These are phyloP conservation scores for Gaillardinia entomophila DNA, from an alignment of 805 yeast genomes.

Conservation along the genomic window DNA sequence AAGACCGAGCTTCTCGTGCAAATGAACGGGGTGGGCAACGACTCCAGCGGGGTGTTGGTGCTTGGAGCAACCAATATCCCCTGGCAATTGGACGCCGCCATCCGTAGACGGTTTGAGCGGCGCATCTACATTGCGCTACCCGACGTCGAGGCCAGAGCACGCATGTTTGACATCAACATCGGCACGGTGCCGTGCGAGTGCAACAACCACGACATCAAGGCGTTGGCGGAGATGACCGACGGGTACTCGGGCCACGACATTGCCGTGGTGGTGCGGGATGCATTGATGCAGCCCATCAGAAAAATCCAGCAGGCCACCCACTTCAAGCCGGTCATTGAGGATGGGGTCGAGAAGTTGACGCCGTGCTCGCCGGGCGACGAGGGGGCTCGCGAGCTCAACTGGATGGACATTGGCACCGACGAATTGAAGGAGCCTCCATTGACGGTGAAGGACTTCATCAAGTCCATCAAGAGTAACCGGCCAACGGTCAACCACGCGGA, in stretches of 20 bases:
- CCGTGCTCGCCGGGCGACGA: slow-evolving; percentile 98
- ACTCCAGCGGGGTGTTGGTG: slow-evolving; percentile 85
- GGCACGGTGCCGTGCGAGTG: slow-evolving; percentile 85
- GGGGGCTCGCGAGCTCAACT: slow-evolving; percentile 81
- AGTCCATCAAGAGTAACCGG: slow-evolving; percentile 84
- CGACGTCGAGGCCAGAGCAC: slow-evolving; percentile 84
- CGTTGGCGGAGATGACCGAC: slow-evolving; percentile 87
- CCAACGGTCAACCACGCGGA: slow-evolving; percentile 93
- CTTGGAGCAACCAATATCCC: slow-evolving; percentile 98
- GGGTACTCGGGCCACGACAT: slow-evolving; percentile 98
- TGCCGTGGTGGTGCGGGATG: slow-evolving; percentile 94
- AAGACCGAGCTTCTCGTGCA: slow-evolving; percentile 94
- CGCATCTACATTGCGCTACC: slow-evolving; percentile 95
- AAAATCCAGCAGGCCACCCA: slow-evolving; percentile 95
- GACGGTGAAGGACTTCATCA: slow-evolving; percentile 85
- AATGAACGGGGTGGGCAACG: slow-evolving; percentile 99
- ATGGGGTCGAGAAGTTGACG: slow-evolving; percentile 47
- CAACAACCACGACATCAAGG: slow-evolving; percentile 63
- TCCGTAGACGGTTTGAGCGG: slow-evolving; percentile 91
- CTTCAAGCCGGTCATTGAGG: slow-evolving; percentile 60
- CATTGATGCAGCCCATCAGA: slow-evolving; percentile 95
- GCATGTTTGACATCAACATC: slow-evolving; percentile 91
- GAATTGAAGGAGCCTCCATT: slow-evolving; percentile 87
- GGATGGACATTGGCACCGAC: slow-evolving; percentile 89
- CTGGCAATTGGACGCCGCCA: slow-evolving; percentile 97